phyloP scores from a whole-genome alignment of 2,329 filamentous ascomycete genomes.

The Nannizziopsis barbatae region DNA sequence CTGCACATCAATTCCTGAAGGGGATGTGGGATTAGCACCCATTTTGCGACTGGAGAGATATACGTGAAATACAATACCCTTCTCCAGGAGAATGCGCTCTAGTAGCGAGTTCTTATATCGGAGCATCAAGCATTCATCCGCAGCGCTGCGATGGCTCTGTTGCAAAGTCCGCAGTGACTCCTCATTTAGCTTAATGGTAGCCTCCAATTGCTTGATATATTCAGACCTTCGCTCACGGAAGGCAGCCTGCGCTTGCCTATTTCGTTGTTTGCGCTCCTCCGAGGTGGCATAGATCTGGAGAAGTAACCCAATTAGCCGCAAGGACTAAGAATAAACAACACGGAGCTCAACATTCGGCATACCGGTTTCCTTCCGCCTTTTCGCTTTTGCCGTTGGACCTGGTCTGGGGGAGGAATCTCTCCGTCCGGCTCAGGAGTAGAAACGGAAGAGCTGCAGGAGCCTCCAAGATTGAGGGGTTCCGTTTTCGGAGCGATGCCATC shows the following conservation, averaged over 20 bases:
- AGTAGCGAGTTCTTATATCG: constrained; percentile 96
- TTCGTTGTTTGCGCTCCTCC: constrained; percentile 94
- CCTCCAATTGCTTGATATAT: constrained; percentile 98
- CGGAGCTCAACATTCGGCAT: constrained; percentile 28
- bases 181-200: constrained; percentile 94
- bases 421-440: constrained; percentile 39
- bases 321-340: neutral
- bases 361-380: constrained; percentile 97
- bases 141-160: constrained; percentile 83
- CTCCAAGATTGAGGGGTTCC: constrained; percentile 30
- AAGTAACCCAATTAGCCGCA: neutral
- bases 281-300: constrained; percentile 92
- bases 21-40: neutral
- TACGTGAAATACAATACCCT: constrained; percentile 50
- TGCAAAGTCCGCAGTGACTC: constrained; percentile 86
- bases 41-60: constrained; percentile 11
- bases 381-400: constrained; percentile 61
- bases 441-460: constrained; percentile 35
- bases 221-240: constrained; percentile 94
- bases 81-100: constrained; percentile 89
- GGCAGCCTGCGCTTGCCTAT: constrained; percentile 91
- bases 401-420: constrained; percentile 31
- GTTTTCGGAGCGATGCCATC: constrained; percentile 34
- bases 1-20: constrained; percentile 84
- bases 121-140: constrained; percentile 95